These are phyloP conservation scores for Aspergillus novoparasiticus DNA, from an alignment of 2,329 filamentous ascomycete genomes.

Conservation along the genomic window DNA sequence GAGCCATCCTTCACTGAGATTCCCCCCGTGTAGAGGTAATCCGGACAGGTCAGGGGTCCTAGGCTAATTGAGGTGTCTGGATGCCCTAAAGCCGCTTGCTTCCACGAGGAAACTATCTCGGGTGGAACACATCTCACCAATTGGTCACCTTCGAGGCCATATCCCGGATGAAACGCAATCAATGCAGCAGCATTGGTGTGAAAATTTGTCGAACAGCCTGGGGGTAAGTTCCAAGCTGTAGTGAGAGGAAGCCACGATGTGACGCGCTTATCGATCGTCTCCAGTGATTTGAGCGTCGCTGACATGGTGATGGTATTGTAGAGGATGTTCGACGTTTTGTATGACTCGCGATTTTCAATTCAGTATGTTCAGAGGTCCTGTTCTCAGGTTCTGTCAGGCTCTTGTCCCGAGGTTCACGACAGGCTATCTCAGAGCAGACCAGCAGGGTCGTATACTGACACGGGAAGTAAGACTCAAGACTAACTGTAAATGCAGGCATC, in stretches of 20 bases:
- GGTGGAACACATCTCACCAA: no score
- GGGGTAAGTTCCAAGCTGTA: background rate
- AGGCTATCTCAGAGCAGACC: background rate
- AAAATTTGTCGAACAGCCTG: background rate
- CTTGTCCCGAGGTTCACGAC: background rate
- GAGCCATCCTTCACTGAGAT: no score
- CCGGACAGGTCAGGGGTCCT: no score
- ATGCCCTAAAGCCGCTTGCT: no score
- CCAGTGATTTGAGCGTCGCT: background rate
- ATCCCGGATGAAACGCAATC: background rate
- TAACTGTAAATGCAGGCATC: background rate
- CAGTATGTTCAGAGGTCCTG: accelerated
- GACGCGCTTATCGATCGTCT: background rate
- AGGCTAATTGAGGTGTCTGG: no score
- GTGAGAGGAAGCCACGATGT: background rate
- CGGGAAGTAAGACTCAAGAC: background rate
- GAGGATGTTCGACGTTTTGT: accelerated
- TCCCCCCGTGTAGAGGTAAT: no score
- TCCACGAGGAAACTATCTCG: no score
- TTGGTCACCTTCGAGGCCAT: background rate
- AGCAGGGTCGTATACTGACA: background rate
- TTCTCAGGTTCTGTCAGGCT: background rate
- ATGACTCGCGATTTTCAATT: background rate
- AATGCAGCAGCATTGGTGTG: background rate
- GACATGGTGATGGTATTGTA: background rate